Percentiles rank a stretch among this genome's conserved stretches.
Conservation (phyloP, 2,329 filamentous ascomycete species). For the Pezicula radicicola region DNA sequence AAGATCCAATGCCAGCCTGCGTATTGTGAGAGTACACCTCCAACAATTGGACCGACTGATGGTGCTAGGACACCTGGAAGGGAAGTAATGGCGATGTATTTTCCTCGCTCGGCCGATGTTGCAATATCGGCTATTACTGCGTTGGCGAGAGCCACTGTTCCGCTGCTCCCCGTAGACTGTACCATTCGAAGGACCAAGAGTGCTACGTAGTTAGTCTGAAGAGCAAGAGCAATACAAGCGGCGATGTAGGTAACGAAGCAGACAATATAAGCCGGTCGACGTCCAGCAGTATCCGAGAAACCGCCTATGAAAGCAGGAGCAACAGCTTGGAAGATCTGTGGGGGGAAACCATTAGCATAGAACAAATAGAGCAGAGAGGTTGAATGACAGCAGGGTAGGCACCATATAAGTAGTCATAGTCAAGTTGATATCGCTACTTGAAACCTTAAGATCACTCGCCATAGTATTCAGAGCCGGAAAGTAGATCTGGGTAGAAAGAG, state of each 20-base stretch:
- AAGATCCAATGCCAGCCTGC: constrained; percentile 60
- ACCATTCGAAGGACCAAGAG: constrained; percentile 51
- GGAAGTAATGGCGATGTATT: constrained; percentile 64
- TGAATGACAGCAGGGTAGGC: constrained; percentile 2
- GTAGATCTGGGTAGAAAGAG: constrained; percentile 53
- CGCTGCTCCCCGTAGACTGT: constrained; percentile 54
- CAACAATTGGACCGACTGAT: constrained; percentile 52
- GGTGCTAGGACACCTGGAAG: constrained; percentile 51
- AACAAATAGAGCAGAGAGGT: not conserved
- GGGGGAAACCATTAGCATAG: constrained; percentile 11
- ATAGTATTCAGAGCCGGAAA: constrained; percentile 49
- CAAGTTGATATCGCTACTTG: constrained; percentile 32
- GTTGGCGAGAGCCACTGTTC: constrained; percentile 52
- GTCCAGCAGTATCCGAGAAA: constrained; percentile 50
- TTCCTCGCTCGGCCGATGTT: constrained; percentile 55
- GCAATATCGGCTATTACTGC: constrained; percentile 62
- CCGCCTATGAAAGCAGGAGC: constrained; percentile 54
- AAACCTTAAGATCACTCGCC: constrained; percentile 43
- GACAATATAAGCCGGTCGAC: constrained; percentile 50
- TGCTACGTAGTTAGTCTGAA: constrained; percentile 45
- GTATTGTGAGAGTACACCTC: constrained; percentile 53
- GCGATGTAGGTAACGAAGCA: constrained; percentile 51
- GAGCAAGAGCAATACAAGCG: constrained; percentile 51
- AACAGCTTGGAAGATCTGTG: constrained; percentile 56
- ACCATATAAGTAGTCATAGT: constrained; percentile 37